phyloP scores from a whole-genome alignment of 257 asterid genomes.

The Solanum raphanifolium region DNA sequence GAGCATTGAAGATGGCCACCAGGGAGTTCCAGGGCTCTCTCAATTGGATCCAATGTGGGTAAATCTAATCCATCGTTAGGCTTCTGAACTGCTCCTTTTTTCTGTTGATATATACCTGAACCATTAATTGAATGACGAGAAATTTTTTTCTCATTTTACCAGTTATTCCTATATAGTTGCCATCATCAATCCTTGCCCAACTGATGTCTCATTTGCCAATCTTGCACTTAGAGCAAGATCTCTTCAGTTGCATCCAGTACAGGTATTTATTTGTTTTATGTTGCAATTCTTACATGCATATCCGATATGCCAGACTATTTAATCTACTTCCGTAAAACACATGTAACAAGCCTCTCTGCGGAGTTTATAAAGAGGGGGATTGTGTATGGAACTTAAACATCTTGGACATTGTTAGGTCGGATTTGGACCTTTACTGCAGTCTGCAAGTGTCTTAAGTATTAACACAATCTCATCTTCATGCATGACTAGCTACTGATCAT shows the following conservation, averaged over 20 bases:
- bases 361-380: background rate
- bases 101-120: constrained; percentile 1
- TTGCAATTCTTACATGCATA: background rate
- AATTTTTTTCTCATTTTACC: constrained; percentile 13
- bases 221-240: constrained; percentile 42
- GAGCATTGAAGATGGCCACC: constrained; percentile 87
- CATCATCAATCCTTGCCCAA: constrained; percentile 54
- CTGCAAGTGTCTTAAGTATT: background rate
- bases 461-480: background rate
- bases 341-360: background rate
- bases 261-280: constrained; percentile 29
- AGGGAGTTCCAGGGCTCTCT: constrained; percentile 54
- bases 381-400: too few species aligned
- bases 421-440: too few species aligned
- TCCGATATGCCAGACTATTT: background rate
- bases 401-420: too few species aligned
- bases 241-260: constrained; percentile 72
- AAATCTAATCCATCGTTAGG: background rate
- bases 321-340: background rate
- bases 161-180: constrained; percentile 66
- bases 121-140: constrained; percentile 1
- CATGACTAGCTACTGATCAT: background rate
- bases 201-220: constrained; percentile 34
- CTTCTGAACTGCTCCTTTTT: background rate
- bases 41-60: constrained; percentile 72